These are phyloP conservation scores for Avicennia marina DNA, from an alignment of 257 asterid genomes.

Conservation along the genomic window DNA sequence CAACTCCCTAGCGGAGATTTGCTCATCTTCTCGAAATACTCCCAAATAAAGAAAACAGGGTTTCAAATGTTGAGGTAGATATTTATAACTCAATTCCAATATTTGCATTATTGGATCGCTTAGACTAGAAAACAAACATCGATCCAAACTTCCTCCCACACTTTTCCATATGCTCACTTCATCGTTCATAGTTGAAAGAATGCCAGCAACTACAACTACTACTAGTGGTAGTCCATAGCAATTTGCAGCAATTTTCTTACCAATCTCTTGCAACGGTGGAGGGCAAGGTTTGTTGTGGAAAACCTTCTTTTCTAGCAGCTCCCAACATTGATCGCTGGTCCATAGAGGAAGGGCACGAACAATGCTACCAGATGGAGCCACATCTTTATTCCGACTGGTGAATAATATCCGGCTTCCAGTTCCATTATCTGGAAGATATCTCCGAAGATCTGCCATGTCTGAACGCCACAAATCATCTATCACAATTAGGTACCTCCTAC, in stretches of 20 bases:
- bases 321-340: constrained; percentile 27
- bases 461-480: constrained; percentile 42
- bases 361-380: constrained; percentile 6
- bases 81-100: constrained; percentile 28
- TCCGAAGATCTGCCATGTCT: constrained; percentile 10
- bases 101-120: constrained; percentile 6
- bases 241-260: constrained; percentile 18
- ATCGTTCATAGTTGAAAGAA: constrained; percentile 15
- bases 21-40: constrained; percentile 12
- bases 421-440: constrained; percentile 8
- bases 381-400: constrained; percentile 21
- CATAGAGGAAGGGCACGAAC: constrained; percentile 5
- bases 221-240: constrained; percentile 37
- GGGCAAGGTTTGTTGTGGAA: constrained; percentile 20
- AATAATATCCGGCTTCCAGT: constrained; percentile 36
- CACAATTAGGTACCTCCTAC: constrained; percentile 27
- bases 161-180: constrained; percentile 20
- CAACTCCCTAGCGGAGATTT: constrained; percentile 15
- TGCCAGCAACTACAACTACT: constrained; percentile 34
- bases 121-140: background rate
- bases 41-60: constrained; percentile 35
- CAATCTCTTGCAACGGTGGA: constrained; percentile 4
- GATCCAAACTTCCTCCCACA: constrained; percentile 18
- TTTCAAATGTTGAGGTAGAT: constrained; percentile 27
- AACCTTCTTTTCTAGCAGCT: constrained; percentile 27